Percentiles rank a stretch among this genome's conserved stretches.
These are phyloP conservation scores for Teunomyces aglyptinius DNA, from an alignment of 805 yeast genomes.

Conservation along the genomic window DNA sequence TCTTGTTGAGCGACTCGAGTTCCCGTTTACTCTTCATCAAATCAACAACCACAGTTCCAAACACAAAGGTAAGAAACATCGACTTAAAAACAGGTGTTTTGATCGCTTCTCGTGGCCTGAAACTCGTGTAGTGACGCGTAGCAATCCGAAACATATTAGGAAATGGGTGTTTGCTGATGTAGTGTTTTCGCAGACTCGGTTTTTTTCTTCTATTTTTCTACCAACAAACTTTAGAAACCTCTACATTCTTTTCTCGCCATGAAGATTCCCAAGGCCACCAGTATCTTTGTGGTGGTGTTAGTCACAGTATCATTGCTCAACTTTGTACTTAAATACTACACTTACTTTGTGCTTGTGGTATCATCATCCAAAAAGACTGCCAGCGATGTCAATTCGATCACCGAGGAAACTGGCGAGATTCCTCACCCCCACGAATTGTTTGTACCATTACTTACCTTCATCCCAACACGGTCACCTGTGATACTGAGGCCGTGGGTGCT, in stretches of 20 bases:
- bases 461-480: constrained; percentile 43
- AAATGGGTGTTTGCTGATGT: not conserved
- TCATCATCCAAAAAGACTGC: constrained; percentile 25
- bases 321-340: constrained; percentile 35
- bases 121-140: not conserved
- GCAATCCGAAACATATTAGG: not conserved
- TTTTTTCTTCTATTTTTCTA: not conserved
- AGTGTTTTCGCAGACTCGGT: not conserved
- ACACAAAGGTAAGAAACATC: constrained; percentile 33
- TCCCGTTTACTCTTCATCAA: constrained; percentile 45
- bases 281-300: constrained; percentile 33
- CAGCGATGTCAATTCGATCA: constrained; percentile 20
- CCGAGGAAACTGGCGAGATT: constrained; percentile 33
- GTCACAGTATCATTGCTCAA: constrained; percentile 30
- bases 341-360: constrained; percentile 35
- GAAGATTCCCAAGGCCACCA: constrained; percentile 35
- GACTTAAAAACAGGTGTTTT: constrained; percentile 38
- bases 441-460: constrained; percentile 51
- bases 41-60: constrained; percentile 49
- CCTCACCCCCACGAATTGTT: constrained; percentile 47
- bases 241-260: constrained; percentile 9
- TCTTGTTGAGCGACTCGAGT: constrained; percentile 40
- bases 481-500: constrained; percentile 50
- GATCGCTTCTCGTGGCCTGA: constrained; percentile 1
- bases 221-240: not conserved